Percentiles rank a stretch among this genome's conserved stretches.
These are phyloP conservation scores for Camellia lanceoleosa DNA, from an alignment of 148 eudicot genomes.

Conservation along the genomic window DNA sequence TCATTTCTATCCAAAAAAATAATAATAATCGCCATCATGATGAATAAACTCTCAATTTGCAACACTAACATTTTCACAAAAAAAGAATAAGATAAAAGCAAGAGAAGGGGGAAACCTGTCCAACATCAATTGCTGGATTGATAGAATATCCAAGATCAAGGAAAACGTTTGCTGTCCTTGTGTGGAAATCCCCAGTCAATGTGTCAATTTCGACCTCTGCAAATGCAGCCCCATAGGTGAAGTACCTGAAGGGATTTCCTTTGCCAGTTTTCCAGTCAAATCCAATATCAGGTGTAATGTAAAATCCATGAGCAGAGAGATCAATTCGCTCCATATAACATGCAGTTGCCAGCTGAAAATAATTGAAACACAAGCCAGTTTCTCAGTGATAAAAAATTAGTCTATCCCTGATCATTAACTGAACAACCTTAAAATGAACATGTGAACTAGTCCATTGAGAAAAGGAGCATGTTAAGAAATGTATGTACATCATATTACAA, in stretches of 20 bases:
- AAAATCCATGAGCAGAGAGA: slow-evolving; percentile 94
- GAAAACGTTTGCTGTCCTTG: slow-evolving; percentile 70
- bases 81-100: neutral
- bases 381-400: neutral
- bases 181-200: slow-evolving; percentile 91
- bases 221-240: slow-evolving; percentile 94
- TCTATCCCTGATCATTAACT: neutral
- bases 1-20: neutral
- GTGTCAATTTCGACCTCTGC: slow-evolving; percentile 94
- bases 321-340: slow-evolving; percentile 89
- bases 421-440: neutral
- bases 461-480: neutral
- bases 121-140: slow-evolving; percentile 96
- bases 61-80: neutral
- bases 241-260: slow-evolving; percentile 80
- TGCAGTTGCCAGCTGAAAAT: slow-evolving; percentile 61
- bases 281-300: slow-evolving; percentile 78
- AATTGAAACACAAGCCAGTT: slow-evolving; percentile 13
- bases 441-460: slow-evolving; percentile 1
- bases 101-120: slow-evolving; percentile 56
- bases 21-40: neutral
- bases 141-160: slow-evolving; percentile 89
- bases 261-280: slow-evolving; percentile 88
- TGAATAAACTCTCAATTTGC: neutral
- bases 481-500: neutral